These are phyloP conservation scores for Fusarium brevicatenulatum DNA, from an alignment of 2,329 filamentous ascomycete species.

Conservation along the genomic window DNA sequence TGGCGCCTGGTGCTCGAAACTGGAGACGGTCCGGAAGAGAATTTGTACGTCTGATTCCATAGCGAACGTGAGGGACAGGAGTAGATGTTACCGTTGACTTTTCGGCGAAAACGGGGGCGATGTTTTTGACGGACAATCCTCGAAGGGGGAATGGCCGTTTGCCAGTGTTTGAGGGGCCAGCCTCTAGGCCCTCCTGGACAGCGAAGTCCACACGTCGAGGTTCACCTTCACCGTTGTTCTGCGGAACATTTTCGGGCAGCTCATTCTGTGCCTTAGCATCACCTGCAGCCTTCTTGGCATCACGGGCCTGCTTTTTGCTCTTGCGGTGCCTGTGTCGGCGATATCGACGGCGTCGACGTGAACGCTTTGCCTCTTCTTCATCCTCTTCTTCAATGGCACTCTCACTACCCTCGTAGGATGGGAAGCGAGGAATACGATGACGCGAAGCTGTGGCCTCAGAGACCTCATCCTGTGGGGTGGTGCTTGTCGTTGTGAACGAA, in stretches of 20 bases:
- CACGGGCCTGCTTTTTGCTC: constrained; percentile 56
- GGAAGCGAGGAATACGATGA: constrained; percentile 50
- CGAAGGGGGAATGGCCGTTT: constrained; percentile 66
- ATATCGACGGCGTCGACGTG: constrained; percentile 50
- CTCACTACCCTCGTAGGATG: constrained; percentile 53
- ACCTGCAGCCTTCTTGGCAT: constrained; percentile 39
- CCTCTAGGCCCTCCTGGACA: constrained; percentile 45
- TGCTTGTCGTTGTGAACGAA: constrained; percentile 54
- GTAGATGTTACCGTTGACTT: constrained; percentile 53
- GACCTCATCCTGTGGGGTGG: constrained; percentile 51
- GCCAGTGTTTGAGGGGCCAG: constrained; percentile 26
- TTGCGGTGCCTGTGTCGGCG: constrained; percentile 53
- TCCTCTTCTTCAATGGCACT: constrained; percentile 57
- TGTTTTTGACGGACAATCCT: constrained; percentile 71
- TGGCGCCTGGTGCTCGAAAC: constrained; percentile 59
- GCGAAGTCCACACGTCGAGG: constrained; percentile 70
- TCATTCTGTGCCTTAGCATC: constrained; percentile 47
- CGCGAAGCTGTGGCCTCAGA: constrained; percentile 54
- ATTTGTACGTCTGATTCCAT: constrained; percentile 77
- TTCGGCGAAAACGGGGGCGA: constrained; percentile 76
- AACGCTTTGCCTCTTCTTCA: constrained; percentile 54
- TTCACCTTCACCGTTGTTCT: constrained; percentile 49
- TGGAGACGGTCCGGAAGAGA: constrained; percentile 76
- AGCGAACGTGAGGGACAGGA: constrained; percentile 66
- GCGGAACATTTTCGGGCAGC: constrained; percentile 40